These are phyloP conservation scores for Boletus barrowsii DNA, from an alignment of 768 basidiomycete genomes.

Conservation along the genomic window DNA sequence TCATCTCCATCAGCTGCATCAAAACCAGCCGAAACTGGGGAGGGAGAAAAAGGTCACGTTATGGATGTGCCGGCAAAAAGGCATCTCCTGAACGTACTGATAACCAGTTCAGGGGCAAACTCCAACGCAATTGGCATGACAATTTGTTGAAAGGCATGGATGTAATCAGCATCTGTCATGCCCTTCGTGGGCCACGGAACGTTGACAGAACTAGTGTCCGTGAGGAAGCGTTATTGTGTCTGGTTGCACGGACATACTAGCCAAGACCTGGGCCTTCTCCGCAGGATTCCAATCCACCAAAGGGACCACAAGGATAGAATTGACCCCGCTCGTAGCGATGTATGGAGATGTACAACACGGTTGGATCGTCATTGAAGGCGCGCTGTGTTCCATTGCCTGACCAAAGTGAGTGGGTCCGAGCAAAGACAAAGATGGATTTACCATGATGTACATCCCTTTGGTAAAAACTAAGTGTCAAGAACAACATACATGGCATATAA, in stretches of 20 bases:
- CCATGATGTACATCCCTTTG: conserved; percentile 94
- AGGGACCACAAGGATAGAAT: conserved; percentile 92
- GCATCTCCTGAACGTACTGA: conserved; percentile 56
- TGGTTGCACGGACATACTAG: conserved; percentile 53
- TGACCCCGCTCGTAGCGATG: conserved; percentile 91
- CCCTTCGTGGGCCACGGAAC: conserved; percentile 88
- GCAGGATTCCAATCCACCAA: conserved; percentile 81
- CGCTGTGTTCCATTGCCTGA: conserved; percentile 95
- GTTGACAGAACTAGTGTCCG: conserved; percentile 75
- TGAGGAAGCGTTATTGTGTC: conserved; percentile 8
- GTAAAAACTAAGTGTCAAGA: conserved; percentile 9
- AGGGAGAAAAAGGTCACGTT: neutral
- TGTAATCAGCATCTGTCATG: conserved; percentile 94
- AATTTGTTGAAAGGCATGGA: conserved; percentile 93
- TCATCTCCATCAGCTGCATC: conserved; percentile 94
- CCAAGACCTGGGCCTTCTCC: conserved; percentile 84
- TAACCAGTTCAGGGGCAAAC: conserved; percentile 93
- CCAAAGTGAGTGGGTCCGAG: conserved; percentile 11
- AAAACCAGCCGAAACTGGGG: conserved; percentile 92
- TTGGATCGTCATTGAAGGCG: conserved; percentile 91
- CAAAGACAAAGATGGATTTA: conserved; percentile 25
- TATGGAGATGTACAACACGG: conserved; percentile 89
- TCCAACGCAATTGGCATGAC: conserved; percentile 98
- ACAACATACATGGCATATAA: neutral
- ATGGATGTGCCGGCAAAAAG: neutral